Evolutionary conservation across 441 rosid species (phyloP).

Genomic region (Pelargonium australe): DNA sequence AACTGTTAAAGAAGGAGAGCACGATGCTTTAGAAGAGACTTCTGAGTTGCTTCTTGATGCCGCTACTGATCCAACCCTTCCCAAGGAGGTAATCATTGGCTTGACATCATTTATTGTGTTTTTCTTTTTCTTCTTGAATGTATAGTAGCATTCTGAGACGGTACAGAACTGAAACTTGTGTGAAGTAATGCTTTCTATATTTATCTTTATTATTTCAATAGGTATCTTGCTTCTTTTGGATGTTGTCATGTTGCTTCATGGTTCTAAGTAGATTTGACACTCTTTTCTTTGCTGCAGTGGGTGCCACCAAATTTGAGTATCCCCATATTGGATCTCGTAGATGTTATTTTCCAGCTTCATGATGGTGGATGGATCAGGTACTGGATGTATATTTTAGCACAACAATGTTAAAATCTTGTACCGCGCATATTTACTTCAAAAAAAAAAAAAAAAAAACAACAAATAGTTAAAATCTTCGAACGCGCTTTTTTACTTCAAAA

Average conservation of each 20-base stretch:
- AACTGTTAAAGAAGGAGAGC: constrained; percentile 38
- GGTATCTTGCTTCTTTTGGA: constrained; percentile 10
- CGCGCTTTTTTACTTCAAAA: neutral
- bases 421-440: neutral
- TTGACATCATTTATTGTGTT: neutral
- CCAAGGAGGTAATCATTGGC: constrained; percentile 59
- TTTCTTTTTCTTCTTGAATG: constrained; percentile 2
- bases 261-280: constrained; percentile 7
- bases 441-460: constrained; percentile 6
- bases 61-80: constrained; percentile 45
- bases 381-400: neutral
- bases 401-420: constrained; percentile 8
- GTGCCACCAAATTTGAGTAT: constrained; percentile 88
- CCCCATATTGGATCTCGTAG: constrained; percentile 83
- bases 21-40: constrained; percentile 32
- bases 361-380: constrained; percentile 99
- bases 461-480: constrained; percentile 1
- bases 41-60: constrained; percentile 39
- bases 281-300: constrained; percentile 59
- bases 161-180: neutral
- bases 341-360: constrained; percentile 90
- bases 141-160: neutral
- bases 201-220: neutral
- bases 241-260: constrained; percentile 13
- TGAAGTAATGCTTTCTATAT: neutral